Conservation (phyloP, 345 rosid species). For the Aquilaria malaccensis region DNA sequence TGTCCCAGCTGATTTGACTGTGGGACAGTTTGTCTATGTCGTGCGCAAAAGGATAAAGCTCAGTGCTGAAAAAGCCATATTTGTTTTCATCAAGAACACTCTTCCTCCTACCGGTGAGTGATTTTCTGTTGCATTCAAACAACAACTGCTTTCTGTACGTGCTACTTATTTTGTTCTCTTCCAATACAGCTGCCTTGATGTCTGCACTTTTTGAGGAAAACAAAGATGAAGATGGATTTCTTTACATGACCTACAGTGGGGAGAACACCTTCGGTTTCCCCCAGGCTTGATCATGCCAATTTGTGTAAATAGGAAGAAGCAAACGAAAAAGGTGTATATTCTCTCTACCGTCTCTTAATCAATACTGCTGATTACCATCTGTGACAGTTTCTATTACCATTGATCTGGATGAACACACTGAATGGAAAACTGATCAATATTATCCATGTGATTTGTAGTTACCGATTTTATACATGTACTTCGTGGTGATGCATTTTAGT, state of each 20-base stretch:
- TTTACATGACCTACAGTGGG: conserved; percentile 72
- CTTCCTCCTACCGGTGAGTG: conserved; percentile 58
- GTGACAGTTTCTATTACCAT: background rate
- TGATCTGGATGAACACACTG: background rate
- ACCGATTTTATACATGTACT: too few relatives aligned
- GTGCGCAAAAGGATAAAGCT: conserved; percentile 77
- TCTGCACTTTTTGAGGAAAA: conserved; percentile 60
- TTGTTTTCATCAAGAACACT: conserved; percentile 56
- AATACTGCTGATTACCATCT: background rate
- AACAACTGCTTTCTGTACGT: background rate
- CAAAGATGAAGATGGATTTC: conserved; percentile 72
- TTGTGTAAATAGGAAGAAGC: conserved; percentile 16
- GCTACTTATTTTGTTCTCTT: conserved; percentile 6
- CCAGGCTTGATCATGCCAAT: conserved; percentile 5
- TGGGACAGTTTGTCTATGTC: conserved; percentile 72
- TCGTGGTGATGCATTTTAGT: too few relatives aligned
- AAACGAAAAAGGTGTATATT: conserved; percentile 27
- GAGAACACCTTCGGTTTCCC: conserved; percentile 62
- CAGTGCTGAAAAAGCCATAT: conserved; percentile 72
- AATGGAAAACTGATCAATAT: too few relatives aligned
- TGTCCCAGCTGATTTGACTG: conserved; percentile 69
- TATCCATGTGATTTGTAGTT: too few relatives aligned
- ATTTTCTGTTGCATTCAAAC: background rate
- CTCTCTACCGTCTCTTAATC: conserved; percentile 11
- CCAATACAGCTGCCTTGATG: conserved; percentile 48